Percentiles rank a stretch among this genome's conserved stretches.
Evolutionary conservation across 1,139 yeast genomes (phyloP).

Genomic region (Eremothecium sinecaudum): DNA sequence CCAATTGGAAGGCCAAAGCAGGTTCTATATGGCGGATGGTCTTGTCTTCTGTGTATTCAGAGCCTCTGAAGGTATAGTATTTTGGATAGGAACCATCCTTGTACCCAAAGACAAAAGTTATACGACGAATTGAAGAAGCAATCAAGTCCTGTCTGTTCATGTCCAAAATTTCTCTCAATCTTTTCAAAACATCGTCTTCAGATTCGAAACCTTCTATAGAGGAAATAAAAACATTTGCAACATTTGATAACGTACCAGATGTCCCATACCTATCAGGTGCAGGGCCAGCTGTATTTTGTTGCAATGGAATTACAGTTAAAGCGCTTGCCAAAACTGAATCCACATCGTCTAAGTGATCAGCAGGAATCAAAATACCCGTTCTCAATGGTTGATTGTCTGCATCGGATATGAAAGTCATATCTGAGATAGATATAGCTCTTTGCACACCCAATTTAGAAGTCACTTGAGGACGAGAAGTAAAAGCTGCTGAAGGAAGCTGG

Average conservation of each 20-base stretch:
- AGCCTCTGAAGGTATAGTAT: constrained; percentile 91
- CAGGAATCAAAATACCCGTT: constrained; percentile 81
- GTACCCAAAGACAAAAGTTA: constrained; percentile 82
- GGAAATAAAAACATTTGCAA: constrained; percentile 69
- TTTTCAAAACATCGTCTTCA: constrained; percentile 59
- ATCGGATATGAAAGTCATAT: constrained; percentile 75
- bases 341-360: constrained; percentile 76
- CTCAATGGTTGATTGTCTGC: constrained; percentile 54
- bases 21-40: constrained; percentile 97
- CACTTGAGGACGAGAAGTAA: constrained; percentile 50
- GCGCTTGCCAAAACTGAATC: constrained; percentile 77
- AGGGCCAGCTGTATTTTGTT: constrained; percentile 33
- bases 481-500: constrained; percentile 77
- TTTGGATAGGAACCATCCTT: constrained; percentile 83
- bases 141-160: constrained; percentile 63
- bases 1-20: constrained; percentile 94
- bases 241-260: constrained; percentile 49
- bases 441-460: constrained; percentile 47
- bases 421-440: constrained; percentile 88
- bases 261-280: constrained; percentile 39
- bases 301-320: constrained; percentile 54
- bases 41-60: constrained; percentile 70
- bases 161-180: constrained; percentile 55
- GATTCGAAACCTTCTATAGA: constrained; percentile 63
- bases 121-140: constrained; percentile 73